These are phyloP conservation scores for Rutstroemia sp. DNA, from an alignment of 2,329 filamentous ascomycete species.

Conservation along the genomic window DNA sequence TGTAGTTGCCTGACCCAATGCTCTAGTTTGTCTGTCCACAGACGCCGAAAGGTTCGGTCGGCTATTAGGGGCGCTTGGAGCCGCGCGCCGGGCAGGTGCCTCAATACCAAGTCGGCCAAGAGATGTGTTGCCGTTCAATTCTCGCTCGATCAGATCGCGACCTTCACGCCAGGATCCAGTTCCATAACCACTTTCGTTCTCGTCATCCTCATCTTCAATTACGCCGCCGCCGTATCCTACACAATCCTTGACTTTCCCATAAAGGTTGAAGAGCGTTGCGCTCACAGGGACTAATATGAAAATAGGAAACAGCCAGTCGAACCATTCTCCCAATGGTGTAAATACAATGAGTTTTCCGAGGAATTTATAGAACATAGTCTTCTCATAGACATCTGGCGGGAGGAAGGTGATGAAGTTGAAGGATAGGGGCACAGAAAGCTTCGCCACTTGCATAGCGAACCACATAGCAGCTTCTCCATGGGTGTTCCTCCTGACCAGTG, in stretches of 20 bases:
- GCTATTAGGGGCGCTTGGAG: slow-evolving; percentile 25
- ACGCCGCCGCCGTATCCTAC: slow-evolving; percentile 63
- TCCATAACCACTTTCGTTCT: slow-evolving; percentile 58
- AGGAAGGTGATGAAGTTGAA: slow-evolving; percentile 97
- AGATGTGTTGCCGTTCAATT: slow-evolving; percentile 59
- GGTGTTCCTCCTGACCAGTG: slow-evolving; percentile 82
- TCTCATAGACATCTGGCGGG: slow-evolving; percentile 60
- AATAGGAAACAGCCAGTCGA: slow-evolving; percentile 82
- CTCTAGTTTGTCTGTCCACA: slow-evolving; percentile 26
- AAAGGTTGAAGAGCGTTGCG: slow-evolving; percentile 83
- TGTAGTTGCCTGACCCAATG: slow-evolving; percentile 26
- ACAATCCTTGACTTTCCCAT: slow-evolving; percentile 71
- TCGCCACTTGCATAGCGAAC: slow-evolving; percentile 89
- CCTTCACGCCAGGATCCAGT: slow-evolving; percentile 88
- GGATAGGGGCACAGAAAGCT: slow-evolving; percentile 82
- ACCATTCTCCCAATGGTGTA: slow-evolving; percentile 73
- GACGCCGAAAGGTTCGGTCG: slow-evolving; percentile 20
- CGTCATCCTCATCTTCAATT: slow-evolving; percentile 66
- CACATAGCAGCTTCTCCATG: slow-evolving; percentile 91
- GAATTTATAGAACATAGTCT: slow-evolving; percentile 82
- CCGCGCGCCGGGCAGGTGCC: slow-evolving; percentile 13
- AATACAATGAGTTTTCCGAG: slow-evolving; percentile 77
- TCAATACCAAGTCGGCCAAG: slow-evolving; percentile 37
- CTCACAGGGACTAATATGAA: slow-evolving; percentile 80
- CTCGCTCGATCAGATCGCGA: slow-evolving; percentile 79